Base-by-base conservation (phyloP, 306 rosid species). In the Lathyrus aphaca region DNA sequence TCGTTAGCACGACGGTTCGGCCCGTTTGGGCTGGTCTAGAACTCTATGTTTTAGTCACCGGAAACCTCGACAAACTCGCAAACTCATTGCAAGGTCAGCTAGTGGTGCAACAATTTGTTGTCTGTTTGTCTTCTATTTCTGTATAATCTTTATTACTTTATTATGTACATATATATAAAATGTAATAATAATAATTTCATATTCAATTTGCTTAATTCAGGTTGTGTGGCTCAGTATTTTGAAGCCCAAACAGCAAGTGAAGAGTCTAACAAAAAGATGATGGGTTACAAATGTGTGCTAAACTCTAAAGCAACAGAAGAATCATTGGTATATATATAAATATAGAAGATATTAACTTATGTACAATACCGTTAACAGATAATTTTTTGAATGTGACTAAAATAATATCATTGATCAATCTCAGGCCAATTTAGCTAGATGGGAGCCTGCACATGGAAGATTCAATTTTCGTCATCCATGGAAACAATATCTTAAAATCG, bases 1-100 rank as follows among this genome's bases (percentile, higher is more conserved):
- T 83, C 1, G 77, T 87, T 1, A 91, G 85, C 82, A 30, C 81
- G 11, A 57, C 74, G 29, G 51, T 94, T 74, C 71, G 83, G 19
- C 99, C 99, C 64, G 50, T 90, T n/a, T 94, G 97, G 99, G 97
- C 99, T 35, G 97, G 99, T 70, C 64, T 64, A 40, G 92, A 94
- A 68, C 99, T 91, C 64, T 46, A 68, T 60, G 37, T 21, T 73
- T 80, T 87, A n/a, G 77, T 76, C 66, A 77, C 79, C 4, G 48
- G 74, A 1, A 91, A 94, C 70, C 80, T 94, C 74, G 92, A 94
- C 82, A 94, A 91, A 38, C 82, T 91, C 3, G 87, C 94, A 18
- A 64, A 75, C 66, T 87, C 97, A 68, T 50, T 94, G 13, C 82
- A 91, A 64, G 83, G 98, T 91, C 7, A 68, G 70, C 3, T 15